Evolutionary conservation across 2,329 filamentous ascomycete genomes (phyloP), one percentile per base, ranked within the genome.

Genomic region (Colletotrichum cordylinicola): DNA sequence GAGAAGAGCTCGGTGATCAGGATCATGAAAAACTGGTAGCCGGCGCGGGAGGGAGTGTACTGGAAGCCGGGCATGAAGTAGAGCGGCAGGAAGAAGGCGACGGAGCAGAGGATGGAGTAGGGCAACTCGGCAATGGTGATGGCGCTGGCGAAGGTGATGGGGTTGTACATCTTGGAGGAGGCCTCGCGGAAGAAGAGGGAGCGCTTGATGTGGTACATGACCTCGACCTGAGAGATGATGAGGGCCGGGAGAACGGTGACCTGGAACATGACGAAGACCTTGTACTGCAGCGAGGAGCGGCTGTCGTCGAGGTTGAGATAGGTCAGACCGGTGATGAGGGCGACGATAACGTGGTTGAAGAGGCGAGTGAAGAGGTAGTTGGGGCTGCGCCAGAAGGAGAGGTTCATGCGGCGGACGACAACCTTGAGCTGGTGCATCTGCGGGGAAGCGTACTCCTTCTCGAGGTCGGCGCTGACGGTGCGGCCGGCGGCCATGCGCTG

Each of bases 241-340:
- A 98, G 88, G 2, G 94, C 94, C 0, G 95, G 95, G 31, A 98
- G 89, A 27, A 98, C 94, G 0, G 95, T 95, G 67, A 96, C 92
- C 83, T 98, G 95, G 90, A 98, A 98, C 83, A 97, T 94, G 84
- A 96, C 92, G 84, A 98, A 98, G 77, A 98, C 91, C 76, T 93
- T 93, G 87, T 97, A 94, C 84, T 98, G 96, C 6, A 98, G 89
- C 2, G 93, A 94, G 2, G 93, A 87, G 12, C 94, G 91, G 4
- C 94, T 95, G 80, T 96, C 86, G 81, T 96, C 93, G 10, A 98
- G 91, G 76, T 95, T 91, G 64, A 98, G 87, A 83, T 94, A 98
- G 39, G 93, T 93, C 15, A 98, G 89, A 79, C 96, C 96, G 0
- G 94, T 95, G 71, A 98, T 86, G 16, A 98, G 81, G 2, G 94